Evolutionary conservation across 164 flowering plant species (phyloP), one percentile per base, ranked within the genome.

Genomic region (Kalanchoe fedtschenkoi): DNA sequence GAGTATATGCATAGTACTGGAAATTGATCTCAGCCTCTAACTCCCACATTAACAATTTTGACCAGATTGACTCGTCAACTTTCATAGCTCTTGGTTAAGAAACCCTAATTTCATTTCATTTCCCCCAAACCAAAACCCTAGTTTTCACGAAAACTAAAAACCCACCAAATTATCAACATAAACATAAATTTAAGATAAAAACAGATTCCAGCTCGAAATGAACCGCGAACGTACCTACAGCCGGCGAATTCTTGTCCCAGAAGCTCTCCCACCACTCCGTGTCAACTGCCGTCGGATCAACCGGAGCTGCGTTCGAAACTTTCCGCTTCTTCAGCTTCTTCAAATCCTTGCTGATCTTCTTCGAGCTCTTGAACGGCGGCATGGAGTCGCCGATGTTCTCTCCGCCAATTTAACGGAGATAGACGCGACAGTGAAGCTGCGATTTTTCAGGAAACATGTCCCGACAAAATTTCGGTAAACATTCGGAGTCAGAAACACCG

Each of bases 181-280:
- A n/a, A n/a, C n/a, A n/a, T 38, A 5, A 37, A 29, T 56, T 11
- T 2, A 43, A 19, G 16, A 32, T 58, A 60, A 39, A 53, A 14
- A 32, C 17, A 24, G 58, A 60, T 61, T 58, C 5, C 56, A 30
- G 21, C 26, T 34, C 13, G 24, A 4, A 8, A 6, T 19, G 7
- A 34, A 26, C 22, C 62, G 35, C n/a, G 44, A 42, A 3, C 29
- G 22, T 38, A 75, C 81, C 84, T 71, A 78, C 68, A 61, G 58
- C 10, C n/a, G 80, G 60, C 51, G 86, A 83, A 62, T 82, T 87
- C 70, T 79, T 87, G 60, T 58, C 76, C 91, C 87, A 82, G 79
- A 87, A 89, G 66, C 63, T 57, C 26, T 78, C 83, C 95, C 95
- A 89, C 95, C 91, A 89, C 34, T 87, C 91, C 16, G 81, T 71